These are phyloP conservation scores for Aspergillus japonicus DNA, from an alignment of 2,329 filamentous ascomycete species.

Conservation along the genomic window DNA sequence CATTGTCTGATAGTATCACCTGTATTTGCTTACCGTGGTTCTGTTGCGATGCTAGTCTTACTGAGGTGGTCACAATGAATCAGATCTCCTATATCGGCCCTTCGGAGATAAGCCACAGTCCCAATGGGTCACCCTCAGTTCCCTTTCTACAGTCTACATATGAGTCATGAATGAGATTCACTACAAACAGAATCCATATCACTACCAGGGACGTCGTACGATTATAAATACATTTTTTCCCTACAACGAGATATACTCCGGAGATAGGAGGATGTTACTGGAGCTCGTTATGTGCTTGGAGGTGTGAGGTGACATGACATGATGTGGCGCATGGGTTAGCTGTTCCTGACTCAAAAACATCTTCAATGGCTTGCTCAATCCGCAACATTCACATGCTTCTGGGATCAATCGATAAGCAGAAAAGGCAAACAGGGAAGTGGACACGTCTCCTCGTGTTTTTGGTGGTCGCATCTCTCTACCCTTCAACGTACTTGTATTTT, in stretches of 20 bases:
- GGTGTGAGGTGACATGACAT: conserved; percentile 3
- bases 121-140: not conserved
- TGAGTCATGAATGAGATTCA: not conserved
- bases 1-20: conserved; percentile 1
- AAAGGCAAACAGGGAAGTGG: not conserved
- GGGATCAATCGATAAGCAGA: not conserved
- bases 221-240: not conserved
- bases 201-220: not conserved
- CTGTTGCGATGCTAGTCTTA: not conserved
- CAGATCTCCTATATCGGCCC: conserved; percentile 3
- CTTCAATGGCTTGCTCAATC: not conserved
- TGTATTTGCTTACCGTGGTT: not conserved
- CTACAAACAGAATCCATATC: not conserved
- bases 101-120: not conserved
- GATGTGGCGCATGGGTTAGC: conserved; percentile 1
- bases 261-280: not conserved
- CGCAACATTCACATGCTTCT: not conserved
- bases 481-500: not conserved
- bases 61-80: not conserved
- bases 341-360: not conserved
- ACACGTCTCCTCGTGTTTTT: not conserved
- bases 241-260: not conserved
- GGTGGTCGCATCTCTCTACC: not conserved
- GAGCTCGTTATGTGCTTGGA: not conserved
- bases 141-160: not conserved